Evolutionary conservation across 805 yeast species (phyloP).

Genomic region (Candida berthetii): DNA sequence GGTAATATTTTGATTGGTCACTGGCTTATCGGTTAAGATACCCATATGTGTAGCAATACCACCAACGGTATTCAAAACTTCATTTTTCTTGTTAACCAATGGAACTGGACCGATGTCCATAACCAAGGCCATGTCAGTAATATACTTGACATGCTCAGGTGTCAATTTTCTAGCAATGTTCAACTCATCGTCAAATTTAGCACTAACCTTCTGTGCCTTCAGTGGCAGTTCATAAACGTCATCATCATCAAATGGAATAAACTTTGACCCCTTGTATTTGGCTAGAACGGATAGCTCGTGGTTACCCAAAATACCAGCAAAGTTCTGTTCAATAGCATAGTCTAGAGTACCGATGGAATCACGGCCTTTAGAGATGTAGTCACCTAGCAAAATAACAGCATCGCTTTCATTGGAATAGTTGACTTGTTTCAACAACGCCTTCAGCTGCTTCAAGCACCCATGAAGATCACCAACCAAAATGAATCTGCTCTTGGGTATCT

Average conservation of each 20-base stretch:
- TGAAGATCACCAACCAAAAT: slow-evolving; percentile 85
- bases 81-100: slow-evolving; percentile 22
- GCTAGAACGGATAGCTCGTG: slow-evolving; percentile 74
- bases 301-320: slow-evolving; percentile 81
- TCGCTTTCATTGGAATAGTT: slow-evolving; percentile 43
- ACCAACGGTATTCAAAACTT: slow-evolving; percentile 11
- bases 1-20: slow-evolving; percentile 47
- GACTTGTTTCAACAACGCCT: slow-evolving; percentile 43
- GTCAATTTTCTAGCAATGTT: slow-evolving; percentile 25
- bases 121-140: slow-evolving; percentile 61
- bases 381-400: slow-evolving; percentile 70
- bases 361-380: slow-evolving; percentile 80
- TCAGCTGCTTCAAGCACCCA: slow-evolving; percentile 60
- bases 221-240: slow-evolving; percentile 15
- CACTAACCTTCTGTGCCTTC: neutral
- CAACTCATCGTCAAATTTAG: slow-evolving; percentile 11
- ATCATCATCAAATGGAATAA: slow-evolving; percentile 15
- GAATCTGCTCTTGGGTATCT: slow-evolving; percentile 28
- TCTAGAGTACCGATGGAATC: slow-evolving; percentile 66
- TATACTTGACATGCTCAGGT: slow-evolving; percentile 54
- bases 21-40: slow-evolving; percentile 39
- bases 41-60: slow-evolving; percentile 83
- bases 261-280: slow-evolving; percentile 44
- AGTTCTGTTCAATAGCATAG: slow-evolving; percentile 48
- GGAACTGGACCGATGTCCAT: slow-evolving; percentile 52